Evolutionary conservation across 1,139 yeast genomes (phyloP).

Genomic region (Geotrichum citri-aurantii): DNA sequence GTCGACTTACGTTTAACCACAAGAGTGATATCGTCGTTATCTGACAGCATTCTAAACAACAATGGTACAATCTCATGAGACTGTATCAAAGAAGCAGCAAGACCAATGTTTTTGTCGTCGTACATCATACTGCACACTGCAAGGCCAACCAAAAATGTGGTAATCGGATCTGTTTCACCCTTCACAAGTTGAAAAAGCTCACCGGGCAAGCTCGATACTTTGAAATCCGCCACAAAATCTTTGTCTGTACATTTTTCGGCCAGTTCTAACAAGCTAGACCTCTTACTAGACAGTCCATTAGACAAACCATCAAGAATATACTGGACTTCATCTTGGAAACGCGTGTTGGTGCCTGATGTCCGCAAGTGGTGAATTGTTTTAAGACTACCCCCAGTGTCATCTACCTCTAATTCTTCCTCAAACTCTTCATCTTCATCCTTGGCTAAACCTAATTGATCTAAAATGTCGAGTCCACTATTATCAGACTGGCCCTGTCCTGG

Average conservation of each 20-base stretch:
- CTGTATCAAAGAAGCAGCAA: conserved; percentile 17
- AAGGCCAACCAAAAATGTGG: conserved; percentile 17
- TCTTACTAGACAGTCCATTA: conserved; percentile 18
- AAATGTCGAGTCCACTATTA: conserved; percentile 2
- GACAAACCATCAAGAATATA: conserved; percentile 38
- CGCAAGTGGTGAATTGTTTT: conserved; percentile 34
- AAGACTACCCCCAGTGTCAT: conserved; percentile 16
- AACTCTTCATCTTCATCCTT: conserved; percentile 15
- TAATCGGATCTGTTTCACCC: conserved; percentile 9
- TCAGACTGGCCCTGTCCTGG: background rate
- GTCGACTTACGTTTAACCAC: conserved; percentile 8
- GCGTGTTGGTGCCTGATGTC: conserved; percentile 37
- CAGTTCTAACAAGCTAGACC: conserved; percentile 30
- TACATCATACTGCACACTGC: conserved; percentile 15
- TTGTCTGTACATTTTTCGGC: conserved; percentile 27
- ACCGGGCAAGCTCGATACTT: conserved; percentile 22
- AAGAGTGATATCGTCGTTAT: conserved; percentile 20
- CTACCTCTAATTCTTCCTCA: conserved; percentile 9
- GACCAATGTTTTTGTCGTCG: conserved; percentile 18
- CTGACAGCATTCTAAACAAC: conserved; percentile 21
- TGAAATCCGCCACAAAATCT: conserved; percentile 25
- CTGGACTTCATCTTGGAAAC: conserved; percentile 35
- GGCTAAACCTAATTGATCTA: conserved; percentile 14
- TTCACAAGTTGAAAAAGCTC: conserved; percentile 20
- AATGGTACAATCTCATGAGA: conserved; percentile 17